A percentile compares a stretch with the other conserved stretches of the same genome.
Conservation (phyloP, 2,329 filamentous ascomycete genomes). For the Fusarium sp. region DNA sequence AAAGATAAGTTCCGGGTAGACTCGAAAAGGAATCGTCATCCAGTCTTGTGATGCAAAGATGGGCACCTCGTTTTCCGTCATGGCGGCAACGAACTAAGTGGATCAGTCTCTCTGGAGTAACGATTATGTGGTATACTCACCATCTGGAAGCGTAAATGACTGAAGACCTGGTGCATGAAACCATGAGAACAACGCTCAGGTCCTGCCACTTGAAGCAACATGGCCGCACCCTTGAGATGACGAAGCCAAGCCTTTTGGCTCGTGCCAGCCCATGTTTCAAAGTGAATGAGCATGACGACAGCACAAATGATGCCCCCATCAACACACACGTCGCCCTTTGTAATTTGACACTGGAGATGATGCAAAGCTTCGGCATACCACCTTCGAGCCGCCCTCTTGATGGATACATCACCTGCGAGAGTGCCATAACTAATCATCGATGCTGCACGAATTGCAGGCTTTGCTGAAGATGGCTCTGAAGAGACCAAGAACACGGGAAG, state of each 20-base stretch:
- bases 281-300: slow-evolving; percentile 14
- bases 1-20: slow-evolving; percentile 12
- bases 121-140: background rate
- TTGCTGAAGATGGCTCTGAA: background rate
- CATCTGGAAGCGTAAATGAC: slow-evolving; percentile 20
- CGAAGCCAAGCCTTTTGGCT: slow-evolving; percentile 18
- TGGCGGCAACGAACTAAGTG: slow-evolving; percentile 11
- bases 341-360: slow-evolving; percentile 2
- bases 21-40: slow-evolving; percentile 20
- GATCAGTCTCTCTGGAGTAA: background rate
- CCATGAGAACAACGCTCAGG: slow-evolving; percentile 10
- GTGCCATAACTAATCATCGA: slow-evolving; percentile 25
- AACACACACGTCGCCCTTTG: background rate
- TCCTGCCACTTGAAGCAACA: slow-evolving; percentile 6
- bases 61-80: slow-evolving; percentile 15
- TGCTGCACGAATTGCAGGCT: slow-evolving; percentile 20
- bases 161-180: slow-evolving; percentile 21
- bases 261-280: slow-evolving; percentile 22
- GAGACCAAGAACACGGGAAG: slow-evolving; percentile 10
- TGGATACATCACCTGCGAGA: slow-evolving; percentile 5
- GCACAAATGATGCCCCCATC: slow-evolving; percentile 6
- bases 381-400: slow-evolving; percentile 9
- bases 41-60: slow-evolving; percentile 13
- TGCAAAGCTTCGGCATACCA: slow-evolving; percentile 18
- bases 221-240: slow-evolving; percentile 16